phyloP scores from a whole-genome alignment of 163 green algal species.

The Chlorella variabilis region DNA sequence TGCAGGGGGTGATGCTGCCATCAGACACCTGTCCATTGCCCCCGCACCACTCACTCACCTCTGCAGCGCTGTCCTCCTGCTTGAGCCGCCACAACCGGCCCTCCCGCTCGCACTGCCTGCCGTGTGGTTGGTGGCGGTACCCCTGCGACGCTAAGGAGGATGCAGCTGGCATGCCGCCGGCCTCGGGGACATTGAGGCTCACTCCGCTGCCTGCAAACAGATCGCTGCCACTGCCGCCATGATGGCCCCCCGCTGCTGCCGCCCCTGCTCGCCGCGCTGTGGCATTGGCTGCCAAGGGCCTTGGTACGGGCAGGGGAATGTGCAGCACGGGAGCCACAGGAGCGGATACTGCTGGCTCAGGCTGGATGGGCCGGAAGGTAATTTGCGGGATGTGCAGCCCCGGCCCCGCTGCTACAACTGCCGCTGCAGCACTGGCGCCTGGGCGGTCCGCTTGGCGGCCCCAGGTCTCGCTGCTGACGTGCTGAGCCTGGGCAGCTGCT shows the following conservation, averaged over 20 bases:
- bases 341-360: neutral
- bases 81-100: neutral
- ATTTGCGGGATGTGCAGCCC: conserved; percentile 20
- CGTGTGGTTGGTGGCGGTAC: neutral
- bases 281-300: no score
- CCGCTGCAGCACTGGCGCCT: neutral
- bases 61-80: no score
- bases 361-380: conserved; percentile 4
- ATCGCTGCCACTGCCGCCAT: neutral
- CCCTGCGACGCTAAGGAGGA: neutral
- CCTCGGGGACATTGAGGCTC: no score
- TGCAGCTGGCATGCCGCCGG: neutral
- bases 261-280: no score
- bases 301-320: neutral
- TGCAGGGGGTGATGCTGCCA: neutral
- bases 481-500: neutral
- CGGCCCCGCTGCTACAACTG: neutral
- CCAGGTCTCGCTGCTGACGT: neutral
- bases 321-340: neutral
- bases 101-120: neutral
- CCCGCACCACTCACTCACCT: neutral
- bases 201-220: no score
- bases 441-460: neutral
- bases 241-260: no score
- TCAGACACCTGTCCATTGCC: no score